These are phyloP conservation scores for Schizophyllum commune DNA, from an alignment of 1,284 basidiomycete species.

Conservation along the genomic window DNA sequence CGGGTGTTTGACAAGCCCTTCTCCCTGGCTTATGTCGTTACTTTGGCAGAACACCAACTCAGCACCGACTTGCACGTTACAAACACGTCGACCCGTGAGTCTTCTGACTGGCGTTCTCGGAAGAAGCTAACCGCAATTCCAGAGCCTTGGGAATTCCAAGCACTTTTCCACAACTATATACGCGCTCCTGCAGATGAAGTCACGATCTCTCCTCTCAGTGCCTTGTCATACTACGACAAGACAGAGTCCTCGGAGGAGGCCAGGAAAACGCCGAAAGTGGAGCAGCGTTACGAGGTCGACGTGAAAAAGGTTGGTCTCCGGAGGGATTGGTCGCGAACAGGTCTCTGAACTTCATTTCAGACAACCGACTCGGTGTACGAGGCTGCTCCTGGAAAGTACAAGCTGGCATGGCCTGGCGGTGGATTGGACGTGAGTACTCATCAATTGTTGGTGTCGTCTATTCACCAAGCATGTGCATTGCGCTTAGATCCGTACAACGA, in stretches of 20 bases:
- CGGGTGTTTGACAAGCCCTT: constrained; percentile 56
- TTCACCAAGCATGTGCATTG: not conserved
- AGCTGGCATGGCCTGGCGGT: constrained; percentile 52
- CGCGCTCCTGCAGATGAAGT: constrained; percentile 55
- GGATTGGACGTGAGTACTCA: constrained; percentile 44
- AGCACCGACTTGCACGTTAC: constrained; percentile 74
- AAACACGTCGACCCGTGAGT: constrained; percentile 47
- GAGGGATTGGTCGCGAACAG: not conserved
- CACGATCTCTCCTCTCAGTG: constrained; percentile 52
- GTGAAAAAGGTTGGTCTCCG: constrained; percentile 24
- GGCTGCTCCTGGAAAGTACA: constrained; percentile 47
- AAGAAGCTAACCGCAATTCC: constrained; percentile 21
- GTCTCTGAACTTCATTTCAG: constrained; percentile 14
- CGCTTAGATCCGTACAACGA: constrained; percentile 21
- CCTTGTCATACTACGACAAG: constrained; percentile 71
- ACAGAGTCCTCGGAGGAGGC: constrained; percentile 49
- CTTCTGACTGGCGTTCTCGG: not conserved
- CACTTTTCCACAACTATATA: constrained; percentile 82
- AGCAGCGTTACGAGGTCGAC: constrained; percentile 53
- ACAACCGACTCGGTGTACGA: constrained; percentile 75
- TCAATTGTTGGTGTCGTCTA: constrained; percentile 3
- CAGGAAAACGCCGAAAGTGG: constrained; percentile 45
- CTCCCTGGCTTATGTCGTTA: constrained; percentile 71
- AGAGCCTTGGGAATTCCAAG: constrained; percentile 65
- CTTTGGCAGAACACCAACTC: constrained; percentile 66